Evolutionary conservation across 108 stramenopile species (phyloP), one percentile per base, ranked within the genome.

Genomic region (Epithemia pelagica): DNA sequence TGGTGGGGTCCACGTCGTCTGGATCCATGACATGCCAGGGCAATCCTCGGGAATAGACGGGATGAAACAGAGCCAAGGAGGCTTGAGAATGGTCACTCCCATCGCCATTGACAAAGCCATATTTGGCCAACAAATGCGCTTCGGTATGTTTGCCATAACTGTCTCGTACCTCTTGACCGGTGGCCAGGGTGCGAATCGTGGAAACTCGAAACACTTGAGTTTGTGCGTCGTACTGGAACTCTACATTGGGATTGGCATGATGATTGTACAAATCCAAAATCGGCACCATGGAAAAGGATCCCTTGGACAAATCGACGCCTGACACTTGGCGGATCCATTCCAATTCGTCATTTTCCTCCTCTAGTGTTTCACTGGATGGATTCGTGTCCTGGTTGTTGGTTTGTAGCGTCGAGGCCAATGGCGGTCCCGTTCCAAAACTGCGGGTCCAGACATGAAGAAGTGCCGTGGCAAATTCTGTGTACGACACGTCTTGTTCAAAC

Each of bases 21-120:
- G 32, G 65, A 37, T 19, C 30, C 54, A 61, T 27, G 28, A 26
- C 62, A n/a, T 71, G 72, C n/a, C n/a, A n/a, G 1, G 67, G 67
- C 33, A 86, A 66, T 26, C 79, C 83, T 30, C 75, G 54, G 76
- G 83, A 81, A 26, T 81, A 58, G 28, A 83, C 53, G 28, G 79
- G 77, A 65, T 93, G 92, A 61, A 81, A 82, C 8, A 77, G 62
- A 19, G 80, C 82, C 53, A 93, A 32, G 53, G 68, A 73, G n/a
- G 68, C 76, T 75, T 87, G 80, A 3, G 83, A 82, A 2, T 72
- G 70, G 8, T 74, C 83, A 27, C 79, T 85, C 3, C 88, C 88
- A 76, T 93, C 91, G 24, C 85, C 88, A 74, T 90, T 90, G 55
- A 85, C 82, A 77, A 85, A 93, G 22, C 91, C 91, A 58, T 82